These are phyloP conservation scores for Curvularia lunata DNA, from an alignment of 2,329 filamentous ascomycete species.

Conservation along the genomic window DNA sequence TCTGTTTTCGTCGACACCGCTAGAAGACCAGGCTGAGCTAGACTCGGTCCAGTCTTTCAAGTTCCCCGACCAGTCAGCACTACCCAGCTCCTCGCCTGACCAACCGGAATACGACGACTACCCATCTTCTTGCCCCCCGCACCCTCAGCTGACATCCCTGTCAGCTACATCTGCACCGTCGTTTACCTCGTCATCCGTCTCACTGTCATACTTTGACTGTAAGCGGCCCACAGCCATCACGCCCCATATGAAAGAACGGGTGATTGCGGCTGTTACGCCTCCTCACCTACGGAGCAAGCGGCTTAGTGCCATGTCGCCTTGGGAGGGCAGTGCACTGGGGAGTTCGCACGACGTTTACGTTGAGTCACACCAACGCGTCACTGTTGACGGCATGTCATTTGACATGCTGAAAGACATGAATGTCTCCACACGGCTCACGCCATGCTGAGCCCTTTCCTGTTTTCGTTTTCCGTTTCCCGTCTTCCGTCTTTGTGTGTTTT, in stretches of 20 bases:
- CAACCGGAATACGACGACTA: constrained; percentile 28
- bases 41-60: constrained; percentile 28
- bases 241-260: constrained; percentile 33
- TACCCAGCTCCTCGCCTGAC: constrained; percentile 20
- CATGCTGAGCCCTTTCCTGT: constrained; percentile 24
- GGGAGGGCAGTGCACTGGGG: constrained; percentile 37
- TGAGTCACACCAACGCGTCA: constrained; percentile 42
- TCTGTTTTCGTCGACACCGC: constrained; percentile 42
- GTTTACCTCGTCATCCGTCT: constrained; percentile 29
- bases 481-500: constrained; percentile 20
- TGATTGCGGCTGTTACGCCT: constrained; percentile 43
- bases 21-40: constrained; percentile 29
- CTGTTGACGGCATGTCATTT: constrained; percentile 46
- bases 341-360: constrained; percentile 43
- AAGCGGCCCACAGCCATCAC: constrained; percentile 34
- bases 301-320: constrained; percentile 43
- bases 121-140: constrained; percentile 34
- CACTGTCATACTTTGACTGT: constrained; percentile 44
- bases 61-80: constrained; percentile 28
- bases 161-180: constrained; percentile 47
- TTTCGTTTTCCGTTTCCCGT: neutral
- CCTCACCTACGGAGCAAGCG: constrained; percentile 26
- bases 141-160: constrained; percentile 37
- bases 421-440: constrained; percentile 33
- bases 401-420: constrained; percentile 43